Percentiles rank a stretch among this genome's conserved stretches.
Conservation (phyloP, 805 yeast species). For the Sugiyamaella smithiae region DNA sequence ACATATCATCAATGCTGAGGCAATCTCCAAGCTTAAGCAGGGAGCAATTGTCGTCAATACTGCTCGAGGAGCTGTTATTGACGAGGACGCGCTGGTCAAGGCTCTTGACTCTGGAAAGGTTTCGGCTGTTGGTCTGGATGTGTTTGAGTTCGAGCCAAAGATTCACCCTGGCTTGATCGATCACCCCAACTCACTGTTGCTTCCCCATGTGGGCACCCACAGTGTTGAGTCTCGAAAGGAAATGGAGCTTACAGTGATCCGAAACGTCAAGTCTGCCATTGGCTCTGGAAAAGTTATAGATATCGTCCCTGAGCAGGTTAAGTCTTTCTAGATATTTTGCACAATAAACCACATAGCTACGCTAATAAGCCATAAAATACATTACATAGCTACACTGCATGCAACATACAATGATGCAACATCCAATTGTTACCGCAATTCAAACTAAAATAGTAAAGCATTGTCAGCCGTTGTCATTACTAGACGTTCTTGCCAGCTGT, state of each 20-base stretch:
- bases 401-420: not conserved
- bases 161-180: constrained; percentile 46
- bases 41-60: constrained; percentile 56
- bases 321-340: not conserved
- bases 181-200: constrained; percentile 47
- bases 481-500: too few species aligned
- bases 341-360: constrained; percentile 15
- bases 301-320: constrained; percentile 70
- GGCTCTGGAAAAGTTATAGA: constrained; percentile 66
- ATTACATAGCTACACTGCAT: not conserved
- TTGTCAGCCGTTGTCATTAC: too few species aligned
- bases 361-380: not conserved
- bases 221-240: constrained; percentile 46
- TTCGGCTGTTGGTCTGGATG: constrained; percentile 55
- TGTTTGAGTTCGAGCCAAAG: constrained; percentile 58
- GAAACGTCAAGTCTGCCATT: constrained; percentile 59
- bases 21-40: constrained; percentile 49
- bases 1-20: constrained; percentile 46
- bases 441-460: too few species aligned
- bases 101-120: constrained; percentile 51
- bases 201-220: constrained; percentile 55
- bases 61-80: constrained; percentile 60
- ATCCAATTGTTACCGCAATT: constrained; percentile 9
- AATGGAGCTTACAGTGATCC: constrained; percentile 79
- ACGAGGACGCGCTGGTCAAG: constrained; percentile 49